Evolutionary conservation across 805 yeast species (phyloP).

Genomic region (Teunomyces panamensis): DNA sequence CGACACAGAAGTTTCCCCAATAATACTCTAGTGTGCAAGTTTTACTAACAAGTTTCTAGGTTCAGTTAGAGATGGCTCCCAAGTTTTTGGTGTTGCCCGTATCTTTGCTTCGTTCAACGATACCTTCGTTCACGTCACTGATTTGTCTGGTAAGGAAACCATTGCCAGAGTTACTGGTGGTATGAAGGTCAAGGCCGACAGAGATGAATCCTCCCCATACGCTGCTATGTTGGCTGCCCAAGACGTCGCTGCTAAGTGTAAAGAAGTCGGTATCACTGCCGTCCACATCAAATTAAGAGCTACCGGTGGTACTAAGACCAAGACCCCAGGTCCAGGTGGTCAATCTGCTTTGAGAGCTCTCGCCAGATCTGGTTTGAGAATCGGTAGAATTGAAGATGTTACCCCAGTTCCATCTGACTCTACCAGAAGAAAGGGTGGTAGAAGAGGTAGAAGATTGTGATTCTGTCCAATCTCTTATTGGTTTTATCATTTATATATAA

Average conservation of each 20-base stretch:
- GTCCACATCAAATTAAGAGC: constrained; percentile 99
- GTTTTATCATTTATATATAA: constrained; percentile 2
- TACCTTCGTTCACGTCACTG: constrained; percentile 99
- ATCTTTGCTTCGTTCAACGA: constrained; percentile 99
- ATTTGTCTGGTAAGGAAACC: constrained; percentile 99
- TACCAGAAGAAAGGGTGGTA: constrained; percentile 99
- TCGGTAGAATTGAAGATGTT: constrained; percentile 99
- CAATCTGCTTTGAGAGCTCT: constrained; percentile 98
- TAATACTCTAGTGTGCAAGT: background rate
- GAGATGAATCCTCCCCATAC: constrained; percentile 99
- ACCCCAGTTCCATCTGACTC: constrained; percentile 99
- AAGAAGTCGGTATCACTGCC: constrained; percentile 99
- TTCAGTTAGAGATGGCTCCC: constrained; percentile 86
- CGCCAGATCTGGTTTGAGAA: constrained; percentile 99
- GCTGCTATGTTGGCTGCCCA: constrained; percentile 99
- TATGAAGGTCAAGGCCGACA: constrained; percentile 99
- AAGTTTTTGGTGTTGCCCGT: constrained; percentile 99
- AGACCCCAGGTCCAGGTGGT: constrained; percentile 99
- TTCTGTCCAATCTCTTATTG: constrained; percentile 10
- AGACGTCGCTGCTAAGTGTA: constrained; percentile 98
- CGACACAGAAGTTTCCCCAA: background rate
- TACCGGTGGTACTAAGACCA: constrained; percentile 99
- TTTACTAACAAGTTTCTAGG: constrained; percentile 7
- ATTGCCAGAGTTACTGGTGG: constrained; percentile 99
- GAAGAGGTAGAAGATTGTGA: constrained; percentile 99